These are phyloP conservation scores for Fomitopsis palustris DNA, from an alignment of 1,284 basidiomycete genomes.

Conservation along the genomic window DNA sequence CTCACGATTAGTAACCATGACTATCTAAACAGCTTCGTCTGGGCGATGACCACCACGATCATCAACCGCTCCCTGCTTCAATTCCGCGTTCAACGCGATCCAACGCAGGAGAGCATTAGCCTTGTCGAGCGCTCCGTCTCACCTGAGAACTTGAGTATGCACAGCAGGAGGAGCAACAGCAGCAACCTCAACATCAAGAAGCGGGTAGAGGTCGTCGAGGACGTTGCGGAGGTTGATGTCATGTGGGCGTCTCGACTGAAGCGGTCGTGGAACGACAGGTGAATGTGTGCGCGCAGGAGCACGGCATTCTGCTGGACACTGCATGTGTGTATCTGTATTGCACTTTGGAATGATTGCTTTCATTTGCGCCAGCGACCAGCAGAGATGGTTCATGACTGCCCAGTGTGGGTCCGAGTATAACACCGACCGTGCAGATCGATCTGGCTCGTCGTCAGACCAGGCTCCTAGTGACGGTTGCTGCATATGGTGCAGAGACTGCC, in stretches of 20 bases:
- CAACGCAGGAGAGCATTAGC: not conserved
- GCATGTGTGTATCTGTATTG: not conserved
- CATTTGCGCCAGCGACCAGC: too few species aligned
- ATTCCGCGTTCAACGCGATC: constrained; percentile 15
- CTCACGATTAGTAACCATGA: not conserved
- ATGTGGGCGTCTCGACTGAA: not conserved
- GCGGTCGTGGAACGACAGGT: not conserved
- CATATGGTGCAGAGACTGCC: not conserved
- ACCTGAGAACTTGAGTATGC: not conserved
- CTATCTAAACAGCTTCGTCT: constrained; percentile 22
- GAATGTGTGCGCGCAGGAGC: not conserved
- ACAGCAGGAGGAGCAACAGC: not conserved
- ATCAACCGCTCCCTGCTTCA: constrained; percentile 22
- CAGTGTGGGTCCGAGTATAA: not conserved
- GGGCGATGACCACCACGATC: constrained; percentile 21
- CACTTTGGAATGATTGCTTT: too few species aligned
- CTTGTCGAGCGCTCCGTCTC: not conserved
- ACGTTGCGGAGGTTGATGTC: not conserved
- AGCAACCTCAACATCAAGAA: not conserved
- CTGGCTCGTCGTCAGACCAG: too few species aligned
- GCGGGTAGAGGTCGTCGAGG: not conserved
- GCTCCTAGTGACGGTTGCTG: not conserved
- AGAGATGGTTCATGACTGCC: too few species aligned
- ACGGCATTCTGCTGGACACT: not conserved
- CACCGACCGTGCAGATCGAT: too few species aligned